Conservation (phyloP, 192 early-diverging fungal genomes). For the Coemansia sp. region DNA sequence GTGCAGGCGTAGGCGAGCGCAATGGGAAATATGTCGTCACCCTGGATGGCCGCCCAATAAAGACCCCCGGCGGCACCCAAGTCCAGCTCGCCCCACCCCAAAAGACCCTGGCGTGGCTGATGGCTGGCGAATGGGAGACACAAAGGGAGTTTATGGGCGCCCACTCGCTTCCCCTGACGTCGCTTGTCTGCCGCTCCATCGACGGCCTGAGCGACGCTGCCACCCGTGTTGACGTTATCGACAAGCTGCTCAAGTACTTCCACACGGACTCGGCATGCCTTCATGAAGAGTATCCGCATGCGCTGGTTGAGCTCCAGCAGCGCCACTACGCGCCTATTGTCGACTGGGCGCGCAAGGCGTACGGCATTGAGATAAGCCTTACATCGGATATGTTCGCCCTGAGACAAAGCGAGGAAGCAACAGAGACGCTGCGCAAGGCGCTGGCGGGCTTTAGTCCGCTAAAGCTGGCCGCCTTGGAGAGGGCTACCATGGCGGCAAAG, state of each 20-base stretch:
- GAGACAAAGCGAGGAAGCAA: constrained; percentile 63
- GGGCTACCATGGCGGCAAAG: constrained; percentile 79
- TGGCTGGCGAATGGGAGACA: constrained; percentile 93
- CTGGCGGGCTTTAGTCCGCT: constrained; percentile 63
- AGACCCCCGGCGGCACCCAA: constrained; percentile 75
- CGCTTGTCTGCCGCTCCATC: constrained; percentile 80
- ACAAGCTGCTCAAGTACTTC: constrained; percentile 75
- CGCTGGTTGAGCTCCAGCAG: constrained; percentile 76
- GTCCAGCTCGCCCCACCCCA: constrained; percentile 61
- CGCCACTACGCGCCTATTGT: constrained; percentile 78
- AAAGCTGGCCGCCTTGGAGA: constrained; percentile 86
- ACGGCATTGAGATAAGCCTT: constrained; percentile 65
- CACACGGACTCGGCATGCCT: constrained; percentile 90
- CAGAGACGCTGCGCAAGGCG: constrained; percentile 56
- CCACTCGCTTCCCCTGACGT: constrained; percentile 90
- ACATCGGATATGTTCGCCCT: constrained; percentile 71
- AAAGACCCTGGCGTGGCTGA: constrained; percentile 69
- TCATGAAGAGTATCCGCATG: constrained; percentile 74
- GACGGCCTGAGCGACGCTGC: constrained; percentile 65
- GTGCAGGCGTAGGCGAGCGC: constrained; percentile 33
- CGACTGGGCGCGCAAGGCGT: constrained; percentile 67
- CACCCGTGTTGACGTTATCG: constrained; percentile 66
- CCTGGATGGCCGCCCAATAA: constrained; percentile 78
- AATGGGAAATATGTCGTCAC: constrained; percentile 55
- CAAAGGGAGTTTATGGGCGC: constrained; percentile 75